Base-by-base conservation (phyloP, 805 yeast genomes). In the Yamadazyma olivae region DNA sequence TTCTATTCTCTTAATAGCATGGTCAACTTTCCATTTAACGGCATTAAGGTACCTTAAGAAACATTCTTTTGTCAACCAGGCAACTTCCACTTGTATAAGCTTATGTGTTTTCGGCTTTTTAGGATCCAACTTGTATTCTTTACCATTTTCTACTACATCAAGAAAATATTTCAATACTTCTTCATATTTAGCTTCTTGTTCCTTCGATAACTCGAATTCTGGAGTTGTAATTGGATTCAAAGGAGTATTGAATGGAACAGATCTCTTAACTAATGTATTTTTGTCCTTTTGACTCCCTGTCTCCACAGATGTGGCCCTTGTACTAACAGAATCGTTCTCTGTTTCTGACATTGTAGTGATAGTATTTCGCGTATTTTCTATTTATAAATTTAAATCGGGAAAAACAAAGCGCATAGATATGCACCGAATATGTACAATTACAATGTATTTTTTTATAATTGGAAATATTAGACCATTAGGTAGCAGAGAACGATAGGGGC, bases 41-140 rank as follows among this genome's bases (percentile, higher is more conserved):
- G 80, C 80, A 27, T 77, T 56, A 30, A 75, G 57, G 43, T 72
- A 75, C 38, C 81, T 54, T 33, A 73, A 48, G 22, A 75, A 61
- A 46, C 81, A 74, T 48, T 75, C 81, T 46, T 70, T 64, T 4
- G 79, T 69, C 35, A 75, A 51, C 72, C 72, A 68, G 5, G 71
- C 68, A 35, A 47, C 49, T 39, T 68, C 74, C 27, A 50, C 61
- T 12, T 49, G 58, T 7, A 40, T 39, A 16, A 66, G 30, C 2
- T 62, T 56, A 35, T 56, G 56, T 17, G 35, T 48, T 44, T 1
- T 40, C 34, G 44, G 54, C 0, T 68, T 67, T 8, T 61, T 40
- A 5, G 18, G 6, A 17, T 6, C 13, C 9, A 9, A 6, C 13
- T 7, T 6, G 14, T 10, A 10, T 20, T 20, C 23, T 19, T 18